Percentiles rank a stretch among this genome's conserved stretches.
Evolutionary conservation across 164 flowering plant genomes (phyloP).

Genomic region (Berberis thunbergii): DNA sequence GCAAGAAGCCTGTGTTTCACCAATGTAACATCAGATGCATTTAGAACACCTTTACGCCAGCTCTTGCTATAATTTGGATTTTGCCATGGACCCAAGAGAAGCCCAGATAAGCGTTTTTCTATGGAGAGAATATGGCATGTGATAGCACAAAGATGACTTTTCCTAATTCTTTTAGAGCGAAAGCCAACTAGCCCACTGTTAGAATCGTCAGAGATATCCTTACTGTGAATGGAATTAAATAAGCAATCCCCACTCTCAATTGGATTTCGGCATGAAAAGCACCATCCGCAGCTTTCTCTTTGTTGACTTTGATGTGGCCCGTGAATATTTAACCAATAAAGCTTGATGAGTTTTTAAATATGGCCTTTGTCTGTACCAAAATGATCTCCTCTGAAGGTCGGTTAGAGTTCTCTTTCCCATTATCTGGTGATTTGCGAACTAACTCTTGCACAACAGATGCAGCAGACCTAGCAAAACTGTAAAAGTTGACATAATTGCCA

Average conservation of each 20-base stretch:
- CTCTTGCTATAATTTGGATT: slow-evolving; percentile 46
- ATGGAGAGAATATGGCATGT: slow-evolving; percentile 44
- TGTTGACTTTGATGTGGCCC: slow-evolving; percentile 17
- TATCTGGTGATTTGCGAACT: slow-evolving; percentile 35
- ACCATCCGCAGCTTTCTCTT: slow-evolving; percentile 96
- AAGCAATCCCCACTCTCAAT: slow-evolving; percentile 52
- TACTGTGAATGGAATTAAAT: slow-evolving; percentile 25
- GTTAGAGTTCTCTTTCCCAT: slow-evolving; percentile 16
- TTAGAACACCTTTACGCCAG: slow-evolving; percentile 49
- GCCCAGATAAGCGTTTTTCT: slow-evolving; percentile 75
- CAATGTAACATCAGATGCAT: slow-evolving; percentile 42
- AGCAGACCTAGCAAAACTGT: slow-evolving; percentile 58
- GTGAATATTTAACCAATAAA: slow-evolving; percentile 52
- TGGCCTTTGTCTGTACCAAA: slow-evolving; percentile 48
- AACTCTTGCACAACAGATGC: slow-evolving; percentile 54
- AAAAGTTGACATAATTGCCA: slow-evolving; percentile 46
- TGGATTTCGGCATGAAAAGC: slow-evolving; percentile 62
- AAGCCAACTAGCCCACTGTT: slow-evolving; percentile 24
- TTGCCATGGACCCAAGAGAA: slow-evolving; percentile 87
- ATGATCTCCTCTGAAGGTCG: slow-evolving; percentile 50
- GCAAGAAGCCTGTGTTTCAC: slow-evolving; percentile 48
- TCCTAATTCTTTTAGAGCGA: slow-evolving; percentile 25
- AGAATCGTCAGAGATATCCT: slow-evolving; percentile 25
- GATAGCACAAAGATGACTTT: slow-evolving; percentile 54
- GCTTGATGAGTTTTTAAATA: slow-evolving; percentile 33